Base-by-base conservation (phyloP, 2,329 filamentous ascomycete genomes). In the Raffaelea arxii region DNA sequence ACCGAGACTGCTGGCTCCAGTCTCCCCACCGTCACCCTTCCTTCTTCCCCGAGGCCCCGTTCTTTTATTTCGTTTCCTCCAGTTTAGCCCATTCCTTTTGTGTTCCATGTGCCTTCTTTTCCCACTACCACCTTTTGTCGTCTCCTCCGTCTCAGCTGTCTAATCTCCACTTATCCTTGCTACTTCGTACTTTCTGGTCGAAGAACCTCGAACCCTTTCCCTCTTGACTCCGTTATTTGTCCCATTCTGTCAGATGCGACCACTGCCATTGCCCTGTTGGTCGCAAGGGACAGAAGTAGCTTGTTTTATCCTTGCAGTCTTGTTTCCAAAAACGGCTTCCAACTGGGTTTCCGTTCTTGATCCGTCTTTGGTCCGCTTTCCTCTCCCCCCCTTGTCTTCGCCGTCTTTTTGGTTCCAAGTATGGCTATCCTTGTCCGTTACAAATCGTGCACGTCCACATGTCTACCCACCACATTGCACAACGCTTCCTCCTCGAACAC, bases 311-410 rank as follows among this genome's bases (percentile, higher is more conserved):
- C 56, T 57, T 58, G 53, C 27, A 35, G 53, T 49, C 54, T 55
- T 54, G 58, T 50, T 57, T 57, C 57, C 59, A 57, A 57, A 62
- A 60, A 52, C 53, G 57, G 58, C 44, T 40, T 37, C 49, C 46
- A 50, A 50, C 55, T 49, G 53, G 54, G 49, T n/a, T n/a, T n/a
- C n/a, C n/a, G n/a, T n/a, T n/a, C n/a, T n/a, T n/a, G n/a, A n/a
- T 47, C 55, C 51, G 51, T 55, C 54, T 55, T 55, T 59, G 56
- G 55, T 16, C 11, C 12, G 37, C 10, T 40, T 21, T 10, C 37
- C 23, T 27, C 14, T 6, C 18, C 12, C 41, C 21, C 30, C 35
- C 35, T 22, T 30, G 21, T 3, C 16, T 10, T 18, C 18, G 19
- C 11, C 37, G 11, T 39, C 11, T 6, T 16, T 22, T 18, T 32